These are phyloP conservation scores for Cicer pinnatifidum DNA, from an alignment of 306 rosid species.

Conservation along the genomic window DNA sequence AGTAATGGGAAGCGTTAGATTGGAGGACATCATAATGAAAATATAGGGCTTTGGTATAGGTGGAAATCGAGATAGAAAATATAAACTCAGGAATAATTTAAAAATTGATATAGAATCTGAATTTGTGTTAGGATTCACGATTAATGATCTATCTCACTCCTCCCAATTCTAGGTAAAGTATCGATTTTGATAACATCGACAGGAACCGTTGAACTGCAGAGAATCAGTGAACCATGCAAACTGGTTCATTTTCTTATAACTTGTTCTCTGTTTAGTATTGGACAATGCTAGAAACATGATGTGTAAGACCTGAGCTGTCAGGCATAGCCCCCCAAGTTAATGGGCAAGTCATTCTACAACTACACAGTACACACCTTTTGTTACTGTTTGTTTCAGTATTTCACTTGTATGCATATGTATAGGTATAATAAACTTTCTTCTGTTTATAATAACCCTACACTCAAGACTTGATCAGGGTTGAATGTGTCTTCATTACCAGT, in stretches of 20 bases:
- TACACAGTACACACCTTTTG: constrained; percentile 2
- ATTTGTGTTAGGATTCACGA: no score
- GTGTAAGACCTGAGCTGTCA: background rate
- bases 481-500: background rate
- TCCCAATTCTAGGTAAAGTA: background rate
- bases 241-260: background rate
- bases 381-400: background rate
- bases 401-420: background rate
- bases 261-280: background rate
- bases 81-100: background rate
- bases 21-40: background rate
- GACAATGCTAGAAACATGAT: constrained; percentile 13
- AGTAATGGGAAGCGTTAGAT: background rate
- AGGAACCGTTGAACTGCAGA: background rate
- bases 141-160: background rate
- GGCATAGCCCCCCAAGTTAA: background rate
- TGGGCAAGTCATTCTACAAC: constrained; percentile 25
- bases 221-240: background rate
- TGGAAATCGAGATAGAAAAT: background rate
- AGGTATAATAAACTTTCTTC: background rate
- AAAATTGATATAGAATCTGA: background rate
- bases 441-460: background rate
- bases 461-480: background rate
- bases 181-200: background rate
- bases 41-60: background rate